Evolutionary conservation across 2,329 filamentous ascomycete genomes (phyloP).

Genomic region (Myriosclerotinia curreyana): DNA sequence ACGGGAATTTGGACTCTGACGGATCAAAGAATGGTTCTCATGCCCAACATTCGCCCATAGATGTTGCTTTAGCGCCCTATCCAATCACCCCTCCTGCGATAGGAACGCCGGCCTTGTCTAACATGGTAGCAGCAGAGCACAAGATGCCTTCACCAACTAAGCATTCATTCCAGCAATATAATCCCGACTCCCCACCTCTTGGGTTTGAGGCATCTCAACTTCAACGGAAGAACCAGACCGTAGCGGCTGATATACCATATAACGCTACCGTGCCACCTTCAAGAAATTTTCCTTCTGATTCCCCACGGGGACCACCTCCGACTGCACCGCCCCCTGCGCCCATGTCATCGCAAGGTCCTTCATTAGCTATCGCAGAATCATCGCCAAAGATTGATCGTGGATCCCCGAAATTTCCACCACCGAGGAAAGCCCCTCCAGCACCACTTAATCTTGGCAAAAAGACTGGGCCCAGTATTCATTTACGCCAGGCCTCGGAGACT

Average conservation of each 20-base stretch:
- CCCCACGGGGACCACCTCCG: constrained; percentile 36
- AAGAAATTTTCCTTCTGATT: constrained; percentile 50
- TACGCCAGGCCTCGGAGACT: constrained; percentile 45
- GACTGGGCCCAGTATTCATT: constrained; percentile 43
- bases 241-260: constrained; percentile 48
- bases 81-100: constrained; percentile 60
- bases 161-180: constrained; percentile 55
- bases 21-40: constrained; percentile 32
- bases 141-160: constrained; percentile 60
- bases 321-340: constrained; percentile 34
- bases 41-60: constrained; percentile 52
- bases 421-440: constrained; percentile 79
- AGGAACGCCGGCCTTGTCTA: constrained; percentile 41
- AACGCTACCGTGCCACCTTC: constrained; percentile 55
- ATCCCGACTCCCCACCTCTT: constrained; percentile 40
- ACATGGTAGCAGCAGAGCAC: constrained; percentile 54
- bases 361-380: constrained; percentile 45
- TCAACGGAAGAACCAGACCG: constrained; percentile 46
- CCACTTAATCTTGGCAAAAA: constrained; percentile 67
- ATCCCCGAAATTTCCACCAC: constrained; percentile 54
- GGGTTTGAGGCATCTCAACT: constrained; percentile 44
- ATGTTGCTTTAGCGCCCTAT: constrained; percentile 59
- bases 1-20: constrained; percentile 34
- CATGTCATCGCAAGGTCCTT: constrained; percentile 29
- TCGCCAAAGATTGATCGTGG: constrained; percentile 44